Conservation (phyloP, 2,329 filamentous ascomycete genomes). For the Cladosporium sp. region DNA sequence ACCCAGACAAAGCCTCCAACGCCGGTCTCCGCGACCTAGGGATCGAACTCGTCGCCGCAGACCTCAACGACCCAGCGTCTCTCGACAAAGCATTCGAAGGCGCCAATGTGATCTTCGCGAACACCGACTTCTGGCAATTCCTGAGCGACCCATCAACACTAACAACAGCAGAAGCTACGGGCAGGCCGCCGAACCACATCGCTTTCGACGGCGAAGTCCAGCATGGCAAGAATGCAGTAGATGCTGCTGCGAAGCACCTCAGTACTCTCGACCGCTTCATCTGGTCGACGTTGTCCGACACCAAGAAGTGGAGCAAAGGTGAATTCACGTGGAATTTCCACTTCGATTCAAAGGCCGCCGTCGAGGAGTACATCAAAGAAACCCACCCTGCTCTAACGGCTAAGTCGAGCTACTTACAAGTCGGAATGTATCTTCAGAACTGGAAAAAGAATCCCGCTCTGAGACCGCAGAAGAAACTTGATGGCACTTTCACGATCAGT, state of each 20-base stretch:
- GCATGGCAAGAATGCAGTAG: conserved; percentile 24
- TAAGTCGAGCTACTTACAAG: conserved; percentile 39
- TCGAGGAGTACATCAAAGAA: conserved; percentile 36
- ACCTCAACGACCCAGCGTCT: conserved; percentile 38
- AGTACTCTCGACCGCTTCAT: conserved; percentile 43
- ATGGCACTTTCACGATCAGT: conserved; percentile 22
- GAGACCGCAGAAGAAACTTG: conserved; percentile 25
- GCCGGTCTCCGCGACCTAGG: conserved; percentile 37
- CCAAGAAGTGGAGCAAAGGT: conserved; percentile 43
- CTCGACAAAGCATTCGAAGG: conserved; percentile 42
- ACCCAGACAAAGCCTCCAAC: conserved; percentile 42
- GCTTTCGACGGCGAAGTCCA: conserved; percentile 29
- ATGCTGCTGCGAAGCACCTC: conserved; percentile 21
- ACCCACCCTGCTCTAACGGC: conserved; percentile 33
- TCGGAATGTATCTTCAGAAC: conserved; percentile 42
- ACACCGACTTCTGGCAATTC: conserved; percentile 28
- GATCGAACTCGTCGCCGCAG: conserved; percentile 42
- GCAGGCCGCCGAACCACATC: conserved; percentile 21
- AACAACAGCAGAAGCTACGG: conserved; percentile 16
- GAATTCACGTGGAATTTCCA: conserved; percentile 47
- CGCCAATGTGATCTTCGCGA: conserved; percentile 43
- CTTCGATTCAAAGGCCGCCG: conserved; percentile 46
- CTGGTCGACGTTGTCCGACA: conserved; percentile 42
- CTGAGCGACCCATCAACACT: conserved; percentile 15
- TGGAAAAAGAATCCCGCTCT: conserved; percentile 23